Evolutionary conservation across 1,139 yeast genomes (phyloP), one percentile per base, ranked within the genome.

Genomic region (Kodamaea sp.): DNA sequence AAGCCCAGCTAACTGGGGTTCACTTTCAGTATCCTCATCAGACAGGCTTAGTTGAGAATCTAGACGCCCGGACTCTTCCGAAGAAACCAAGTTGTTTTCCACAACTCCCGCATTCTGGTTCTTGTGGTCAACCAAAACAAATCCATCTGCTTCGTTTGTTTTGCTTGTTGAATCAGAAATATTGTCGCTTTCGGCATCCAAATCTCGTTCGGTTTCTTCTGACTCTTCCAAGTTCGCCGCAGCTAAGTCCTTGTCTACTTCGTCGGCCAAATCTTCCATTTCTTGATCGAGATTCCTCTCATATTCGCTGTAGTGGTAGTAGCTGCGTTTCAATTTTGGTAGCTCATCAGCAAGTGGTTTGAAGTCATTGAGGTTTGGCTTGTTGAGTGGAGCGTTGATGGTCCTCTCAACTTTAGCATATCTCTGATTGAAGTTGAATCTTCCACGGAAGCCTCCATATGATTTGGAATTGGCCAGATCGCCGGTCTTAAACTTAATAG

Each of bases 91-190:
- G 15, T 24, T 28, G 5, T 15, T 30, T 20, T 30, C 18, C 12
- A 18, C 21, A 4, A 29, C 13, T 2, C 16, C 21, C 10, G 36
- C 27, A 10, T 18, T 11, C 15, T 32, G 28, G 13, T 23, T 39
- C 11, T 43, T 47, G 23, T 41, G 42, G 20, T 47, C 53, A 23
- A 55, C 48, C 11, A 57, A 32, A 4, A 54, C 55, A 41, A 51
- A 57, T 4, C 52, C 59, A 20, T 52, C 53, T 7, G 51, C 48
- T 29, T 41, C 53, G 9, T 40, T 42, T n/a, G 40, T 61, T 36
- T 57, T 61, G 24, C 57, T 57, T 22, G 44, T 43, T 2, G 66
- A 54, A 11, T 46, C 49, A 4, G 79, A 78, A 1, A 44, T 48
- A 5, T 46, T 53, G 2, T 41, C 45, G 3, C 43, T 45, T 5